Evolutionary conservation across 2,329 filamentous ascomycete species (phyloP), one percentile per base, ranked within the genome.

Genomic region (Fusarium tuaranense): DNA sequence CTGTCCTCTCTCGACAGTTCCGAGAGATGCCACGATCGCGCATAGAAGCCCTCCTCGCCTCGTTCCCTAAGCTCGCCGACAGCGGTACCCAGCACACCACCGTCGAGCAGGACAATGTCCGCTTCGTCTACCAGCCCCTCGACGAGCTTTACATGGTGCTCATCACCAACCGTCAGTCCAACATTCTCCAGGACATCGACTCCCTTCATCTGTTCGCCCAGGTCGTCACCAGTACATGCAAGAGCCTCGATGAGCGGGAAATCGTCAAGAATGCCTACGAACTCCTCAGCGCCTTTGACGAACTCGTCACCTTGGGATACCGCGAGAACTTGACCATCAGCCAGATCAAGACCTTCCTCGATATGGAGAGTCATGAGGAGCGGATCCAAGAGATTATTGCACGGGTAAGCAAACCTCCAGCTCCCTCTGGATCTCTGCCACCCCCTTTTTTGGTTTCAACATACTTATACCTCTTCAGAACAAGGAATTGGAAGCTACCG

Each of bases 101-200:
- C 7, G 95, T 98, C 80, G 97, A 99, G 86, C 95, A 98, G 86
- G 97, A 99, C 87, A 98, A 98, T 87, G 97, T 99, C 81, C 96
- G 97, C 87, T 99, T 98, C 83, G 97, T 99, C 69, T 99, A 99
- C 88, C 97, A 99, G 84, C 97, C 97, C 70, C 90, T 99, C 75
- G 97, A 99, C 86, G 97, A 99, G 88, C 92, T 99, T 75, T 99
- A 99, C 90, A 98, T 99, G 91, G 96, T 99, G 76, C 92, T 99
- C 81, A 98, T 99, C 86, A 99, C 97, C 84, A 99, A 99, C 88
- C 94, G 95, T 80, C 97, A 98, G 88, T 98, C 96, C 84, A 99
- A 99, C 86, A 99, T 99, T 78, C 90, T 99, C 62, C 97, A 99
- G 86, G 97, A 99, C 85, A 99, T 99, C 84, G 97, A 98, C 86